Conservation (phyloP, 768 basidiomycete species). For the Russula foetens region DNA sequence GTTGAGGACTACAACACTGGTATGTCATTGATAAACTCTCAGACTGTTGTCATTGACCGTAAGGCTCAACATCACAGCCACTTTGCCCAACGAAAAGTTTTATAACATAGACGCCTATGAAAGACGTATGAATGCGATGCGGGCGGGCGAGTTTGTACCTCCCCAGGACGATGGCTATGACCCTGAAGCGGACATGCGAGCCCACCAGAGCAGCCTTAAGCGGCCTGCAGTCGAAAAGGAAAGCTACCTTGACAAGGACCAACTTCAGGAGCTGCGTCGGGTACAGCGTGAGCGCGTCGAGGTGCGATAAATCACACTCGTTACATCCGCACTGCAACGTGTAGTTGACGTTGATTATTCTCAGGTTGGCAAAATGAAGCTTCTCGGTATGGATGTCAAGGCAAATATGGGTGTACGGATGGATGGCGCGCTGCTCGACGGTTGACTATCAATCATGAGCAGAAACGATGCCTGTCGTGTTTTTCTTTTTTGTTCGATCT, state of each 20-base stretch:
- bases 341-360: background rate
- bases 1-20: slow-evolving; percentile 83
- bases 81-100: slow-evolving; percentile 91
- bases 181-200: slow-evolving; percentile 75
- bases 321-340: background rate
- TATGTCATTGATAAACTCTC: slow-evolving; percentile 24
- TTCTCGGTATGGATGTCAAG: slow-evolving; percentile 82
- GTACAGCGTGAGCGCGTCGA: slow-evolving; percentile 83
- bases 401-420: slow-evolving; percentile 81
- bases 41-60: background rate
- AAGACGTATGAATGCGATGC: slow-evolving; percentile 72
- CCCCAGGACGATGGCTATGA: slow-evolving; percentile 70
- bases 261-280: slow-evolving; percentile 70
- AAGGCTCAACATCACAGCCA: slow-evolving; percentile 42
- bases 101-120: slow-evolving; percentile 87
- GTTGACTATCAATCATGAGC: slow-evolving; percentile 19
- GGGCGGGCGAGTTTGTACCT: slow-evolving; percentile 76
- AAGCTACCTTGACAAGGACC: slow-evolving; percentile 68
- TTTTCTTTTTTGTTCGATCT: background rate
- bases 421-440: slow-evolving; percentile 64
- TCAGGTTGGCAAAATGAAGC: slow-evolving; percentile 75
- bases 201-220: slow-evolving; percentile 63
- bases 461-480: background rate
- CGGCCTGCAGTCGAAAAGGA: slow-evolving; percentile 59
- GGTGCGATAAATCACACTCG: slow-evolving; percentile 33